These are phyloP conservation scores for Apiotrichum laibachii DNA, from an alignment of 1,284 basidiomycete species.

Conservation along the genomic window DNA sequence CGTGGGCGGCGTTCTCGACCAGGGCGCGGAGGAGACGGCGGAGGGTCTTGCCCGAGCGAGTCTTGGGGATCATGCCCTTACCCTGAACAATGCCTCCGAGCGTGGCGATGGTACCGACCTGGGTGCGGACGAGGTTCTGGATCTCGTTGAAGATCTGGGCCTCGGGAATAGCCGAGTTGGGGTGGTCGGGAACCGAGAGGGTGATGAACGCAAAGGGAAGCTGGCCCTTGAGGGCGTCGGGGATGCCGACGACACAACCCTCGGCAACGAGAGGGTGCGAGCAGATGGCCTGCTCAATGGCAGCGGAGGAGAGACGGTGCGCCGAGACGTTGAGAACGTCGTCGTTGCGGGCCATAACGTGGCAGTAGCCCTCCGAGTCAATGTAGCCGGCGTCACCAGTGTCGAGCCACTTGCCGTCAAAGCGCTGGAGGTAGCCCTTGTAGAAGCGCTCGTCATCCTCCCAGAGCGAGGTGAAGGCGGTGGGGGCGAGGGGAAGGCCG, in stretches of 20 bases:
- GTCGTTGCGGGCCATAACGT: conserved; percentile 93
- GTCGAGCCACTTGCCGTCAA: conserved; percentile 57
- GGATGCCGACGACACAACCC: conserved; percentile 72
- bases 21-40: conserved; percentile 65
- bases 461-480: conserved; percentile 60
- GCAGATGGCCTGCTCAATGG: conserved; percentile 91
- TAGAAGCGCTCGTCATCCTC: conserved; percentile 82
- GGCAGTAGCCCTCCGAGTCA: conserved; percentile 90
- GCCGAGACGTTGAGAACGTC: conserved; percentile 69
- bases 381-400: conserved; percentile 91
- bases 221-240: conserved; percentile 69
- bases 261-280: conserved; percentile 88
- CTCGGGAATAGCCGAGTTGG: conserved; percentile 58
- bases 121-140: conserved; percentile 89
- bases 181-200: conserved; percentile 34
- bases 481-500: conserved; percentile 91
- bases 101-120: conserved; percentile 88
- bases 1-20: conserved; percentile 23
- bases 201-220: conserved; percentile 63
- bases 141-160: conserved; percentile 63
- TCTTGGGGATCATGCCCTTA: conserved; percentile 78
- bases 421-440: conserved; percentile 80
- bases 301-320: conserved; percentile 88
- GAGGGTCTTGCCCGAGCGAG: conserved; percentile 89
- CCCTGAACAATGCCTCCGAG: conserved; percentile 82